phyloP scores from a whole-genome alignment of 257 asterid species.

The Verbascum thapsus region DNA sequence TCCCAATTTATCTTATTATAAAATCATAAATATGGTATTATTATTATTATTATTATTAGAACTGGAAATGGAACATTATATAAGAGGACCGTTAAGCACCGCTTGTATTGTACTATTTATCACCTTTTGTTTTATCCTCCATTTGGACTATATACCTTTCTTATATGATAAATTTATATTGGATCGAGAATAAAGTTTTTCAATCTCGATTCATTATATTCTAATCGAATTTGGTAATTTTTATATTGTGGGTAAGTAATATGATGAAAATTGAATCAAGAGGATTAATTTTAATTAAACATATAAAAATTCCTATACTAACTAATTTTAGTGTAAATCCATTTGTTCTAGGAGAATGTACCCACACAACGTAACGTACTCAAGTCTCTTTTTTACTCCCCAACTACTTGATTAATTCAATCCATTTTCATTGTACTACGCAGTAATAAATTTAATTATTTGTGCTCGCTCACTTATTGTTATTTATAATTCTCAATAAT shows the following conservation, averaged over 20 bases:
- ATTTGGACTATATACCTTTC: background rate
- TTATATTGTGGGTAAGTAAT: too few relatives aligned
- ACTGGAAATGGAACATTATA: slow-evolving; percentile 32
- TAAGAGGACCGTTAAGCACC: slow-evolving; percentile 46
- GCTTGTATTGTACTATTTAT: slow-evolving; percentile 15
- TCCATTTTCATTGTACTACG: background rate
- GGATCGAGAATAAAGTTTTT: too few relatives aligned
- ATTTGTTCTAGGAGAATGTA: slow-evolving; percentile 32
- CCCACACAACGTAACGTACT: background rate
- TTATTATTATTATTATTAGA: background rate
- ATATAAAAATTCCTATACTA: too few relatives aligned
- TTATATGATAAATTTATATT: too few relatives aligned
- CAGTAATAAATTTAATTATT: too few relatives aligned
- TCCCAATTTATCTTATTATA: too few relatives aligned
- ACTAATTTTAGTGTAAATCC: slow-evolving; percentile 25
- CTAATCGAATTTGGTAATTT: too few relatives aligned
- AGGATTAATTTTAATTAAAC: too few relatives aligned
- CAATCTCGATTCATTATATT: too few relatives aligned
- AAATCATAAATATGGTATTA: background rate
- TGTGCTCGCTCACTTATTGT: too few relatives aligned
- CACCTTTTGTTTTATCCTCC: background rate
- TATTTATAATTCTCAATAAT: too few relatives aligned
- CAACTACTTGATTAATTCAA: slow-evolving; percentile 4
- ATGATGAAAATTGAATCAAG: too few relatives aligned
- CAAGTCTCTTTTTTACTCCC: background rate